These are phyloP conservation scores for Hysterium pulicare DNA, from an alignment of 2,329 filamentous ascomycete genomes.

Conservation along the genomic window DNA sequence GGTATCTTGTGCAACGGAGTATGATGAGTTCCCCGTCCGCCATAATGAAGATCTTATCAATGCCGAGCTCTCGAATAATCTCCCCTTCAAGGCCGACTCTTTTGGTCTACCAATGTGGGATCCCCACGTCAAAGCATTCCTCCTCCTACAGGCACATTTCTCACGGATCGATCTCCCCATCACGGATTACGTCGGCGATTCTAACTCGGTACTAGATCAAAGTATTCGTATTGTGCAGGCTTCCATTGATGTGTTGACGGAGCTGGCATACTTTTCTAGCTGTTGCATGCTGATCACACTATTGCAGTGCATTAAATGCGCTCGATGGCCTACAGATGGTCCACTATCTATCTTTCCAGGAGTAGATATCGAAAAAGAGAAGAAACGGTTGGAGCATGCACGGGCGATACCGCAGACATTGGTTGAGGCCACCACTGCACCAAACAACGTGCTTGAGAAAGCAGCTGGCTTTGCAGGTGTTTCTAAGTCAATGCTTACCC, in stretches of 20 bases:
- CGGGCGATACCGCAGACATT: constrained; percentile 34
- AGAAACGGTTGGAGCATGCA: constrained; percentile 41
- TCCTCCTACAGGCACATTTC: constrained; percentile 93
- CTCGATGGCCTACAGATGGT: constrained; percentile 82
- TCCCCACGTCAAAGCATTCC: constrained; percentile 93
- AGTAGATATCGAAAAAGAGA: constrained; percentile 50
- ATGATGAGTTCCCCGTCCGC: constrained; percentile 93
- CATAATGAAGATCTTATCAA: constrained; percentile 99
- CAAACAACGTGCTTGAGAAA: constrained; percentile 27
- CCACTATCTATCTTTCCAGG: constrained; percentile 77
- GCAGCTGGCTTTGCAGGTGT: constrained; percentile 51
- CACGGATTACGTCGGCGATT: constrained; percentile 94
- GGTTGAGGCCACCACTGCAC: constrained; percentile 34
- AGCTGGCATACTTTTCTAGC: constrained; percentile 77
- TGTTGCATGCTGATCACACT: constrained; percentile 79
- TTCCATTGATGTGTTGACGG: constrained; percentile 87
- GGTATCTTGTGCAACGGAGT: constrained; percentile 93
- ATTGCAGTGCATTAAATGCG: constrained; percentile 88
- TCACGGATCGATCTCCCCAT: constrained; percentile 89
- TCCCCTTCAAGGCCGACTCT: constrained; percentile 64
- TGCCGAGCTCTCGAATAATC: constrained; percentile 75
- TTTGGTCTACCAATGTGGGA: constrained; percentile 91
- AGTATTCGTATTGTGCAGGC: constrained; percentile 96
- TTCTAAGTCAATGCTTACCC: constrained; percentile 40
- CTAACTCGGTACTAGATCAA: constrained; percentile 84